Percentiles rank a stretch among this genome's conserved stretches.
These are phyloP conservation scores for Coemansia sp. DNA, from an alignment of 192 early-diverging fungal genomes.

Conservation along the genomic window DNA sequence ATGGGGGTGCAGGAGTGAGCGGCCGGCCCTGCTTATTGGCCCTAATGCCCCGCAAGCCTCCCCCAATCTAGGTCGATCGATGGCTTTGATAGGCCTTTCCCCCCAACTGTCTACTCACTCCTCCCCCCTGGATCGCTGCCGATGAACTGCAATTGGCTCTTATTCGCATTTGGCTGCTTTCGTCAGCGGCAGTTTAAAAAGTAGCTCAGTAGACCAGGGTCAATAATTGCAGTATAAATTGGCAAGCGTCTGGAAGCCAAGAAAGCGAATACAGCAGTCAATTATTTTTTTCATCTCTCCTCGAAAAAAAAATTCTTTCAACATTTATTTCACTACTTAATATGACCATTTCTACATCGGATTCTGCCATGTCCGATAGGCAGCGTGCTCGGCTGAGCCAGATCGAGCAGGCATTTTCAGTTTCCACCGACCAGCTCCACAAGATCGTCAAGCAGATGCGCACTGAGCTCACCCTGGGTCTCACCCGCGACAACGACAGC, in stretches of 20 bases:
- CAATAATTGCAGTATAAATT: background rate
- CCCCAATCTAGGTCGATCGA: constrained; percentile 3
- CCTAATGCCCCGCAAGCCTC: background rate
- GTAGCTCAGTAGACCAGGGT: background rate
- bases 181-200: background rate
- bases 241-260: background rate
- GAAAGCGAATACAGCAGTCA: background rate
- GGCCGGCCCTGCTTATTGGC: background rate
- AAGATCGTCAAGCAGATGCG: constrained; percentile 41
- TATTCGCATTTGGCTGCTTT: background rate
- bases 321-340: background rate
- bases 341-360: constrained; percentile 5
- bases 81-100: background rate
- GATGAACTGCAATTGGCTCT: background rate
- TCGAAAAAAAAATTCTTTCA: background rate
- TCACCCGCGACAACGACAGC: constrained; percentile 69
- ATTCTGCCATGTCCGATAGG: constrained; percentile 37
- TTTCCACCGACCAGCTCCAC: constrained; percentile 19
- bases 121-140: too few relatives aligned
- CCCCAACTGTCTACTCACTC: too few relatives aligned
- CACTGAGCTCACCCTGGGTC: constrained; percentile 58
- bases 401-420: constrained; percentile 35
- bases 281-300: background rate
- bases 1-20: background rate
- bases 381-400: constrained; percentile 52